These are phyloP conservation scores for Alternaria gaisen DNA, from an alignment of 2,329 filamentous ascomycete genomes.

Conservation along the genomic window DNA sequence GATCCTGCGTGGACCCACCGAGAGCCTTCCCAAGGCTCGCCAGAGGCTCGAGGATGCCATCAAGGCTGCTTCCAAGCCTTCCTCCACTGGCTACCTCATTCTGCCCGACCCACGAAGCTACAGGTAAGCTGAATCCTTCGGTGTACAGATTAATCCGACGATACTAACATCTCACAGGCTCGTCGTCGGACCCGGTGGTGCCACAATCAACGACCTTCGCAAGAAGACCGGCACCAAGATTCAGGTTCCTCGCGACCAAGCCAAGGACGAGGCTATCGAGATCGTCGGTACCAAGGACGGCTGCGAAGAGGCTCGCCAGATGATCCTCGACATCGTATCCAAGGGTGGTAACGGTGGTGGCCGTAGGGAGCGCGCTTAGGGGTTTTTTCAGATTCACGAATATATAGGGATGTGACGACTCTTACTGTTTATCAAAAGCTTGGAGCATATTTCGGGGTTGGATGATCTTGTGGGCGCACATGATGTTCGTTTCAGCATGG, in stretches of 20 bases:
- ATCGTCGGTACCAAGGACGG: slow-evolving; percentile 81
- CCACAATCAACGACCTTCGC: slow-evolving; percentile 91
- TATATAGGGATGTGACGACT: not conserved
- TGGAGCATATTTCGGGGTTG: not conserved
- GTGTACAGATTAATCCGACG: not conserved
- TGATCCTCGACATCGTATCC: slow-evolving; percentile 83
- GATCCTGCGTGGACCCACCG: slow-evolving; percentile 81
- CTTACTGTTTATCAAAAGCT: not conserved
- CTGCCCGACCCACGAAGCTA: slow-evolving; percentile 90
- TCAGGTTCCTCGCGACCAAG: slow-evolving; percentile 86
- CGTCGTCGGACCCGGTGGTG: slow-evolving; percentile 87
- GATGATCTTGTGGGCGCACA: slow-evolving; percentile 1
- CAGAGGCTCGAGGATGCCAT: slow-evolving; percentile 76
- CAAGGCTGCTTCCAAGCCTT: slow-evolving; percentile 73
- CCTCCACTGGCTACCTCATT: slow-evolving; percentile 83
- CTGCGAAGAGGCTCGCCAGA: slow-evolving; percentile 84
- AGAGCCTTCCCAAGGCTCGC: slow-evolving; percentile 84
- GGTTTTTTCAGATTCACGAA: not conserved
- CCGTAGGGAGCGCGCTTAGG: slow-evolving; percentile 27
- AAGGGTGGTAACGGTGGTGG: slow-evolving; percentile 41
- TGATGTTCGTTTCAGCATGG: slow-evolving; percentile 2
- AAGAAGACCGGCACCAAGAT: slow-evolving; percentile 94
- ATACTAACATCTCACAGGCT: slow-evolving; percentile 58
- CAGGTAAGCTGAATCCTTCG: slow-evolving; percentile 45
- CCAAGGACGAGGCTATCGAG: slow-evolving; percentile 82